phyloP scores from a whole-genome alignment of 768 basidiomycete genomes.

The Russula virescens region DNA sequence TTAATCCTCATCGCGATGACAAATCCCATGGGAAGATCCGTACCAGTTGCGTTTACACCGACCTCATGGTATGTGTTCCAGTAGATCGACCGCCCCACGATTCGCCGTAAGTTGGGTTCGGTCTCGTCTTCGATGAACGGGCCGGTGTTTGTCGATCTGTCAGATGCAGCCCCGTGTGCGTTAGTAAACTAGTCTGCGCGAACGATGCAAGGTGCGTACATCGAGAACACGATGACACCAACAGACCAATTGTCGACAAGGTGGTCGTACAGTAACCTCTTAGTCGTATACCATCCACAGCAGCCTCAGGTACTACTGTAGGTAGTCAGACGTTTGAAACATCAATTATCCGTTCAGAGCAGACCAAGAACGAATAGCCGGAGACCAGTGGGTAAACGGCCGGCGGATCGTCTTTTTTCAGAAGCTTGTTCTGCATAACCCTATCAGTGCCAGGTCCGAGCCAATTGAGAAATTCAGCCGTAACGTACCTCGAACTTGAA shows the following conservation, averaged over 20 bases:
- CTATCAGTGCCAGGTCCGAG: background rate
- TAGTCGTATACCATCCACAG: slow-evolving; percentile 48
- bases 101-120: slow-evolving; percentile 14
- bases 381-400: slow-evolving; percentile 74
- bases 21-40: slow-evolving; percentile 20
- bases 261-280: slow-evolving; percentile 80
- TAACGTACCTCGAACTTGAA: slow-evolving; percentile 71
- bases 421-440: slow-evolving; percentile 60
- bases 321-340: no score
- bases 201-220: slow-evolving; percentile 44
- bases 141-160: slow-evolving; percentile 5
- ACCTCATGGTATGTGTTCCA: slow-evolving; percentile 2
- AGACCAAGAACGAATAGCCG: slow-evolving; percentile 47
- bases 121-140: slow-evolving; percentile 20
- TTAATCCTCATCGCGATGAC: background rate
- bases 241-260: slow-evolving; percentile 95
- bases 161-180: background rate
- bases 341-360: no score
- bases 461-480: background rate
- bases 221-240: slow-evolving; percentile 94
- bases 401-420: slow-evolving; percentile 63
- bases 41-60: slow-evolving; percentile 41
- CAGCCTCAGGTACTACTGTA: slow-evolving; percentile 86
- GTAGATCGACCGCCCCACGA: slow-evolving; percentile 15
- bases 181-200: background rate